Conservation (phyloP, 495 filamentous ascomycete species). For the Filosporella fistucella region DNA sequence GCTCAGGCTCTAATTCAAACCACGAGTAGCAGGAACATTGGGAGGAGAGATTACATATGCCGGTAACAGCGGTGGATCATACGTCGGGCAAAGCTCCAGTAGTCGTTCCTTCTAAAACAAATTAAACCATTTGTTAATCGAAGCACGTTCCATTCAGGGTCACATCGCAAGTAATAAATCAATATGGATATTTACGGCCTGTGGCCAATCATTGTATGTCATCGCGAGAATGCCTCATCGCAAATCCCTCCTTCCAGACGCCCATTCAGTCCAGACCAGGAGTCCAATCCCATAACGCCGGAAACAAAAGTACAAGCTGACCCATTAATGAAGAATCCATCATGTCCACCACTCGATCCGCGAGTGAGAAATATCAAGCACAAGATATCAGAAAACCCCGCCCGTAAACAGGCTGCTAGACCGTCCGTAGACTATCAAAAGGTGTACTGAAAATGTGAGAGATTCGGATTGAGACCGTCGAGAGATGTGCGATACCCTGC, state of each 20-base stretch:
- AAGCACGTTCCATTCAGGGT: too few species aligned
- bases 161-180: too few species aligned
- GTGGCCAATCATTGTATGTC: too few species aligned
- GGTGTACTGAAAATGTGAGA: conserved; percentile 15
- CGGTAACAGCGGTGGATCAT: too few species aligned
- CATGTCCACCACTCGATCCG: conserved; percentile 12
- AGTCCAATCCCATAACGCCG: conserved; percentile 17
- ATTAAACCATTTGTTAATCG: too few species aligned
- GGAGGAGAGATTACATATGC: too few species aligned
- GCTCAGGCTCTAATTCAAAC: too few species aligned
- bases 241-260: conserved; percentile 18
- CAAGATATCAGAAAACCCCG: conserved; percentile 20
- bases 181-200: too few species aligned
- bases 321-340: conserved; percentile 1
- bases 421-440: conserved; percentile 28
- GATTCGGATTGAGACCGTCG: conserved; percentile 15
- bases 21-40: too few species aligned
- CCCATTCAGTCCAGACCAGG: conserved; percentile 18
- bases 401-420: conserved; percentile 31
- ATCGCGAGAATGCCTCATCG: too few species aligned
- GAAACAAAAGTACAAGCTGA: conserved; percentile 6
- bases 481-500: conserved; percentile 26
- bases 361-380: conserved; percentile 15
- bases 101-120: too few species aligned
- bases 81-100: too few species aligned